phyloP scores from a whole-genome alignment of 2,329 filamentous ascomycete genomes.

The Grosmannia clavigera region DNA sequence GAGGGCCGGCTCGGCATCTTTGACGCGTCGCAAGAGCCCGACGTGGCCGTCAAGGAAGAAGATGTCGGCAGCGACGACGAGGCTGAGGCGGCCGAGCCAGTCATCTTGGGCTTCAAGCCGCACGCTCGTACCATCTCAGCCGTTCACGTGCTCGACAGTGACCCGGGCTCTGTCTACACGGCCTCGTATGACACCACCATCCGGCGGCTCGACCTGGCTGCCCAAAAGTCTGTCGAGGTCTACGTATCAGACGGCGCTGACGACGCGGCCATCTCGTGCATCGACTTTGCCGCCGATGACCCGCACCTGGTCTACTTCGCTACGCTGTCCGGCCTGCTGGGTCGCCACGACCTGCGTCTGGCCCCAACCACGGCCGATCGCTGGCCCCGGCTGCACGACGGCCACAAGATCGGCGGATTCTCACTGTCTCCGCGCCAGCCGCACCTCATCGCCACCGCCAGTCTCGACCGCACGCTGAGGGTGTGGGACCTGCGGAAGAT shows the following conservation, averaged over 20 bases:
- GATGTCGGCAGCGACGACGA: slow-evolving; percentile 51
- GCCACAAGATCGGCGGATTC: slow-evolving; percentile 91
- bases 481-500: slow-evolving; percentile 88
- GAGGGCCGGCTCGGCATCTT: slow-evolving; percentile 83
- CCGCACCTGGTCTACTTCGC: slow-evolving; percentile 74
- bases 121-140: slow-evolving; percentile 81
- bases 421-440: slow-evolving; percentile 67
- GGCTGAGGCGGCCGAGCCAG: slow-evolving; percentile 52
- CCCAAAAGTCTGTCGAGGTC: slow-evolving; percentile 66
- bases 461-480: slow-evolving; percentile 76
- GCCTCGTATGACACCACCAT: slow-evolving; percentile 91
- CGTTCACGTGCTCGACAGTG: slow-evolving; percentile 63
- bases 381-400: slow-evolving; percentile 58
- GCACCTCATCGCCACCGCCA: slow-evolving; percentile 79
- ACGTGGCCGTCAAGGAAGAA: slow-evolving; percentile 32
- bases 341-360: slow-evolving; percentile 65
- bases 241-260: slow-evolving; percentile 53
- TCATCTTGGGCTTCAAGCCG: slow-evolving; percentile 81
- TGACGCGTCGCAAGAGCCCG: slow-evolving; percentile 60
- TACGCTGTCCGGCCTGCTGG: slow-evolving; percentile 69
- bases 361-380: slow-evolving; percentile 45
- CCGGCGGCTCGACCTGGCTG: slow-evolving; percentile 70
- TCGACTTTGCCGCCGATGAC: slow-evolving; percentile 64
- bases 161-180: slow-evolving; percentile 65
- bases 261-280: slow-evolving; percentile 69